Evolutionary conservation across 768 basidiomycete genomes (phyloP), one percentile per base, ranked within the genome.

Genomic region (Auricularia sp.): DNA sequence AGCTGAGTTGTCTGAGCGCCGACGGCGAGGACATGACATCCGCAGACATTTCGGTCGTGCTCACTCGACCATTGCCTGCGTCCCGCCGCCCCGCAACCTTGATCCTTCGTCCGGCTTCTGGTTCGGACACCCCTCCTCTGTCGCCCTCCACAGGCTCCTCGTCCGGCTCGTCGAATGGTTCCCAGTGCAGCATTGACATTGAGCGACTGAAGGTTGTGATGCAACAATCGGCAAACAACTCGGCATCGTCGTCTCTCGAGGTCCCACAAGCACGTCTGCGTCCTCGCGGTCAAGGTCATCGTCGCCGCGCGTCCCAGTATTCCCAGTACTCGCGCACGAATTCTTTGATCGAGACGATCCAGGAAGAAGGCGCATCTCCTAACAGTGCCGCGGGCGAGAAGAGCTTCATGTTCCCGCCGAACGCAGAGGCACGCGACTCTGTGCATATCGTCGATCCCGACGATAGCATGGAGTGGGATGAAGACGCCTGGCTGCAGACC

Each of bases 331-430:
- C 80, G 87, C 3, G 76, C 83, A 0, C 36, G 10, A 29, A 33
- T 29, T 91, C 90, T 0, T 81, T 89, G 0, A 91, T 90, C 67
- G 90, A 91, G 71, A 91, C 87, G 0, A 91, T 92, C 60, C 80
- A 90, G 64, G 90, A 92, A 68, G 91, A 91, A 76, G 34, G 77
- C 69, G 47, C 76, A 73, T 61, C 64, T 1, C 64, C 67, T 1
- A 33, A 36, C 36, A 64, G 66, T 21, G 58, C 56, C 1, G 58
- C 60, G 18, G 61, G 62, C 39, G 11, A 70, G 43, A 54, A 62
- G n/a, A 44, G 53, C 21, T 6, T 59, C 44, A 36, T 65, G 43
- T 35, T 65, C 64, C 5, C 65, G 67, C 43, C 58, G 21, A 62
- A n/a, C 44, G 64, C 62, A 44, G 21, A 21, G n/a, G 58, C 61